Conservation (phyloP, 2,329 filamentous ascomycete species). For the Xylariaceae sp. region DNA sequence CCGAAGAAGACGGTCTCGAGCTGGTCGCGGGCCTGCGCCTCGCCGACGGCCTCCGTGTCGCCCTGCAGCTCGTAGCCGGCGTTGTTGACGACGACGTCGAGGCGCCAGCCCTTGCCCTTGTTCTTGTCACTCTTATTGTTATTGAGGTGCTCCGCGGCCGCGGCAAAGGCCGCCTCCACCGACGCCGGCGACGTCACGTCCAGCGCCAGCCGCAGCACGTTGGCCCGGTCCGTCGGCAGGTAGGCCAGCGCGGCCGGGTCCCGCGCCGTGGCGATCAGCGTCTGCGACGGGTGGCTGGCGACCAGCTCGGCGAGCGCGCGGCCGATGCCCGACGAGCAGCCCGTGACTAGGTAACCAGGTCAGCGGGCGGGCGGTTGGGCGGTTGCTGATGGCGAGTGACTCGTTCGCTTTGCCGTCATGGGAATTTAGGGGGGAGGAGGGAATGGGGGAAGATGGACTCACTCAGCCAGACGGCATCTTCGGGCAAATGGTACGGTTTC, state of each 20-base stretch:
- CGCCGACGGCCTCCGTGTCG: constrained; percentile 7
- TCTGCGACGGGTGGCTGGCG: constrained; percentile 6
- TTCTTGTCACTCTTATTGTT: constrained; percentile 3
- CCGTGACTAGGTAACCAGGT: constrained; percentile 6
- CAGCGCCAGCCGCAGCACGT: constrained; percentile 5
- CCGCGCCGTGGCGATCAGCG: constrained; percentile 10
- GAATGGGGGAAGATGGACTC: background rate
- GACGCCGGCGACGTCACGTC: constrained; percentile 5
- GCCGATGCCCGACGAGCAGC: constrained; percentile 12
- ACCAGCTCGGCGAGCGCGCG: constrained; percentile 8
- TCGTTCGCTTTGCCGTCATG: too few species aligned
- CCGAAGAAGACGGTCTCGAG: constrained; percentile 12
- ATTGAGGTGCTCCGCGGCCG: constrained; percentile 3
- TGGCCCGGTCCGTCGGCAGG: constrained; percentile 2
- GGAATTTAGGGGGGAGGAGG: too few species aligned
- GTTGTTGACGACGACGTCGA: constrained; percentile 11
- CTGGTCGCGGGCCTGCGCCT: constrained; percentile 8
- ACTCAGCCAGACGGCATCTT: constrained; percentile 10
- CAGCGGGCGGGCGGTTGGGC: too few species aligned
- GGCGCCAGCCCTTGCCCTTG: constrained; percentile 1
- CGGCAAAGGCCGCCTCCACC: constrained; percentile 5
- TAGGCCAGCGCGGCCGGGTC: constrained; percentile 6
- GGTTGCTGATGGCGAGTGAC: too few species aligned
- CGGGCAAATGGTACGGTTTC: constrained; percentile 8
- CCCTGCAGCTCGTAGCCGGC: constrained; percentile 10